phyloP scores from a whole-genome alignment of 371 early-diverging fungal genomes.

The Mucor indicus region DNA sequence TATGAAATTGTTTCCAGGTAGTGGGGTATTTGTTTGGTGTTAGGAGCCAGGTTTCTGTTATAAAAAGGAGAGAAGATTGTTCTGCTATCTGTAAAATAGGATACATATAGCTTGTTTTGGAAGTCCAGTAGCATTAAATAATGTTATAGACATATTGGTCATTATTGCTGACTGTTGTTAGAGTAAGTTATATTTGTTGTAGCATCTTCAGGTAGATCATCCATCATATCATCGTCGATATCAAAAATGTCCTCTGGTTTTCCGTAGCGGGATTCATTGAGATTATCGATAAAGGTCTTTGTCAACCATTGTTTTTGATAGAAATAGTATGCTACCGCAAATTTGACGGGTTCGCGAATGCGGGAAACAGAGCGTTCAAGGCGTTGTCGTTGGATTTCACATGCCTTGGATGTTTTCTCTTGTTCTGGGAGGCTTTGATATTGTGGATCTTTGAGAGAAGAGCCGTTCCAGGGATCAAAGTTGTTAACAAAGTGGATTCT shows the following conservation, averaged over 20 bases:
- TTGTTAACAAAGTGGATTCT: too few relatives aligned
- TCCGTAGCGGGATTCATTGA: too few relatives aligned
- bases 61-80: neutral
- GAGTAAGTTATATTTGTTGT: too few relatives aligned
- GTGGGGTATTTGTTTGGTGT: neutral
- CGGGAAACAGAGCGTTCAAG: neutral
- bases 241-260: too few relatives aligned
- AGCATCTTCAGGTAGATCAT: too few relatives aligned
- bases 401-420: too few relatives aligned
- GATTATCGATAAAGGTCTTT: neutral
- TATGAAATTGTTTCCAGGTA: neutral
- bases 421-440: too few relatives aligned
- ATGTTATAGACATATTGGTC: neutral
- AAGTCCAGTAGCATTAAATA: constrained; percentile 1
- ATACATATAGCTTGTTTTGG: neutral
- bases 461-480: too few relatives aligned
- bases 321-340: constrained; percentile 3
- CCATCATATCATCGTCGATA: too few relatives aligned
- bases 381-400: neutral
- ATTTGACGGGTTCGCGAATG: neutral
- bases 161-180: neutral
- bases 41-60: neutral
- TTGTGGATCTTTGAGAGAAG: too few relatives aligned
- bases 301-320: neutral
- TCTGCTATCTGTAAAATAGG: neutral